Base-by-base conservation (phyloP, 106 monocot genomes). In the Dactylorhiza incarnata region DNA sequence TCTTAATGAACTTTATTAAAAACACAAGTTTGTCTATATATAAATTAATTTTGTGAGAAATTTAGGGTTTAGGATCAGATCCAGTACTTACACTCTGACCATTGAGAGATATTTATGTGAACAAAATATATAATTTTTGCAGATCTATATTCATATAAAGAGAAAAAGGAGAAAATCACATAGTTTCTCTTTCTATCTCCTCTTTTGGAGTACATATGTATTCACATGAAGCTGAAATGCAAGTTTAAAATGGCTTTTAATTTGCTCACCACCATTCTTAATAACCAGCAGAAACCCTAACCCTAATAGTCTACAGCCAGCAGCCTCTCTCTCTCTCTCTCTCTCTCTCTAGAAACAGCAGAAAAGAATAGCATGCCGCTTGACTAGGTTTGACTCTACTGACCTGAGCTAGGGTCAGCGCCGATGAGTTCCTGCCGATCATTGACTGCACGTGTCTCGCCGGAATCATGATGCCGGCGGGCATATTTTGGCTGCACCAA, bases 381-480 rank as follows among this genome's bases (percentile, higher is more conserved):
- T 56, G 69, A 20, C 46, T 25, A 68, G 16, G 46, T 74, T 25
- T 58, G 65, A 12, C 68, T 24, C 47, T 71, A 29, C 74, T 59
- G 16, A 92, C 90, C 87, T 93, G 96, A 49, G 80, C 80, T 5
- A 93, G 83, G 19, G 84, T 81, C 46, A 93, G 75, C 13, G 87
- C 75, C 37, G 95, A 83, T 67, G 19, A 51, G 75, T 72, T 75
- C 72, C 87, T 88, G 43, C 91, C 85, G 76, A 84, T 82, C 82
- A 89, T 84, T 54, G 89, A 78, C 22, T 81, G 75, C 56, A 90
- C 59, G 47, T 91, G 85, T 75, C 86, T 74, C 45, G 89, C 81
- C 58, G 94, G 89, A 78, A 88, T 83, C 91, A 94, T 94, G 76
- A 99, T 82, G 54, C 94, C 94, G 65, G 85, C 78, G 67, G 87